Percentiles rank a stretch among this genome's conserved stretches.
These are phyloP conservation scores for Thelonectria rubi DNA, from an alignment of 2,329 filamentous ascomycete species.

Conservation along the genomic window DNA sequence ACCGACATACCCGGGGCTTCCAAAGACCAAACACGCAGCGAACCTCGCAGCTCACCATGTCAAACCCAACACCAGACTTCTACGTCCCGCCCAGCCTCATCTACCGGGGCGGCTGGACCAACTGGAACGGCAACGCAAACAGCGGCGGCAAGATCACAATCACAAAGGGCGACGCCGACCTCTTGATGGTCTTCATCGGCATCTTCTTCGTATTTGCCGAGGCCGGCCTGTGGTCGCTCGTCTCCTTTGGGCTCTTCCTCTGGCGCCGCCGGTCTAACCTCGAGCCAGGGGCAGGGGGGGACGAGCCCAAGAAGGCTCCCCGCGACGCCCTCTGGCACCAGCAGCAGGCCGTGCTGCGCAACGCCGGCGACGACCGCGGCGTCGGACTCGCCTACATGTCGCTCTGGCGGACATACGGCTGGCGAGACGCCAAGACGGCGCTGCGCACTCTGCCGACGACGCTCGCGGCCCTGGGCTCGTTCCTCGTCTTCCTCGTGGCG, in stretches of 20 bases:
- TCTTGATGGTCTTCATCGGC: conserved; percentile 7
- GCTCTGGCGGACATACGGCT: neutral
- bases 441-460: neutral
- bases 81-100: conserved; percentile 6
- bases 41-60: conserved; percentile 1
- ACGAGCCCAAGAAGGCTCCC: neutral
- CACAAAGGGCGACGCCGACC: neutral
- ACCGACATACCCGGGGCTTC: too few species aligned
- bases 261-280: conserved; percentile 1
- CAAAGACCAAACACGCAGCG: neutral
- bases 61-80: conserved; percentile 5
- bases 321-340: conserved; percentile 15
- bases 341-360: conserved; percentile 6
- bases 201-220: conserved; percentile 13
- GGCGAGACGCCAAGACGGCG: neutral
- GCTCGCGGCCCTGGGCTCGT: neutral
- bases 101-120: conserved; percentile 10
- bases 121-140: conserved; percentile 8
- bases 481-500: conserved; percentile 3
- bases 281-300: neutral
- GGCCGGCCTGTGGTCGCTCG: conserved; percentile 12
- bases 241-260: conserved; percentile 4
- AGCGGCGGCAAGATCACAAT: conserved; percentile 10
- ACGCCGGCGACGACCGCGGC: conserved; percentile 6
- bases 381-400: conserved; percentile 9